Base-by-base conservation (phyloP, 768 basidiomycete species). In the Collybia nuda region DNA sequence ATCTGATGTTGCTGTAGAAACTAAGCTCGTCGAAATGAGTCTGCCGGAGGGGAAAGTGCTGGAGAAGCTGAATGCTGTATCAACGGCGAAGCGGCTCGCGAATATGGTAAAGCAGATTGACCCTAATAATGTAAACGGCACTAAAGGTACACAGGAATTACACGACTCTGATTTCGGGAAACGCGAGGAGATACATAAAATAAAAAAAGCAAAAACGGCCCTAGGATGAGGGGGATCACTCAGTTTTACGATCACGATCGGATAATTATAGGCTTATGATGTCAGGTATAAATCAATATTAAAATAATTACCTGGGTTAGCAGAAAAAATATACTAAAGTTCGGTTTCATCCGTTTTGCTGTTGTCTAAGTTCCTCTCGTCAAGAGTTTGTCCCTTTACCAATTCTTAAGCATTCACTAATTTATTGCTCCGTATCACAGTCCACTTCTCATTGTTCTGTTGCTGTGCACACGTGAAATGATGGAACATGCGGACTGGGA, bases 111-210 rank as follows among this genome's bases (percentile, higher is more conserved):
- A 84, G 62, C n/a, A 21, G 7, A 6, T 3, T 24, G 12, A 32
- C 23, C 9, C 17, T 24, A 35, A 29, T 47, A 15, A 5, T 6
- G 15, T 24, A 18, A 7, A 15, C 6, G 45, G 17, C 48, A 22
- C 44, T 60, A 32, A 60, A 7, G 35, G 14, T 43, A 26, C 45
- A n/a, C 64, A 90, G 85, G 87, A 93, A 67, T 71, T 98, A 51
- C 86, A 94, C 56, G 90, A 93, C 56, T 87, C 91, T 15, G 81
- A 87, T 53, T 97, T 97, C 71, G 96, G 94, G 18, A 81, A 86
- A 64, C 79, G 93, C 47, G 92, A 96, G 68, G 85, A 88, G 68
- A 86, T 91, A 35, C 82, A 94, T 63, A 79, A 74, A 63, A 74
- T 84, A 44, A 94, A 94, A 54, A 58, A 68, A 60, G 59, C 24